These are phyloP conservation scores for Colletotrichum viniferum DNA, from an alignment of 2,329 filamentous ascomycete genomes.

Conservation along the genomic window DNA sequence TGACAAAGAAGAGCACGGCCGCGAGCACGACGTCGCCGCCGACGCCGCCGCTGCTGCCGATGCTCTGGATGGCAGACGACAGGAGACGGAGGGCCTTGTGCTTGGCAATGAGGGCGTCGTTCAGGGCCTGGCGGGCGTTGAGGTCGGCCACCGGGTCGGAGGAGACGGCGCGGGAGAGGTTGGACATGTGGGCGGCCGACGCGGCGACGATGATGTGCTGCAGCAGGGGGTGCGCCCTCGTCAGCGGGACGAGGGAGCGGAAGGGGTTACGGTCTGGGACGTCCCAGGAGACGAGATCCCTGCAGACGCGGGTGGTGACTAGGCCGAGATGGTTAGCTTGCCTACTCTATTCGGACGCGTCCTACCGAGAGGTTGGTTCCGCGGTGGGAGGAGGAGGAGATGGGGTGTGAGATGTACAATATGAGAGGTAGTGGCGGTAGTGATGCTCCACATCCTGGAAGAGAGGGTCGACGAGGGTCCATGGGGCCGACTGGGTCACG, in stretches of 20 bases:
- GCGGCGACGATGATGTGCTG: slow-evolving; percentile 53
- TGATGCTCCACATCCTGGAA: slow-evolving; percentile 59
- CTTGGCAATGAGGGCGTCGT: slow-evolving; percentile 51
- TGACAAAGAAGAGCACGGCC: slow-evolving; percentile 53
- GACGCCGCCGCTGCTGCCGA: slow-evolving; percentile 31
- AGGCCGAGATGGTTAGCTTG: slow-evolving; percentile 30
- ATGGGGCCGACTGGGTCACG: slow-evolving; percentile 31
- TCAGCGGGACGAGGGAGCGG: slow-evolving; percentile 47
- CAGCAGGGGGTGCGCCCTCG: slow-evolving; percentile 44
- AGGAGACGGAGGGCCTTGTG: slow-evolving; percentile 48
- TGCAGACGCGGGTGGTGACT: slow-evolving; percentile 57
- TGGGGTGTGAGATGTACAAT: slow-evolving; percentile 35
- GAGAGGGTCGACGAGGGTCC: slow-evolving; percentile 46
- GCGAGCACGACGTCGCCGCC: slow-evolving; percentile 47
- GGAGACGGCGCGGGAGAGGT: slow-evolving; percentile 36
- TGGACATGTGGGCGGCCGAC: slow-evolving; percentile 53
- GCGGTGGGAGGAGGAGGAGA: background rate
- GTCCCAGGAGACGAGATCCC: slow-evolving; percentile 55
- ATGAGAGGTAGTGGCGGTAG: slow-evolving; percentile 44
- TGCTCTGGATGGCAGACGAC: slow-evolving; percentile 40
- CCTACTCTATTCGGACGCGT: background rate
- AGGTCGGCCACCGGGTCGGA: slow-evolving; percentile 26
- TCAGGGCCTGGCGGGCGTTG: slow-evolving; percentile 33
- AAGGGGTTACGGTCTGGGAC: slow-evolving; percentile 50
- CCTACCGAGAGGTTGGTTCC: background rate